Evolutionary conservation across 108 stramenopile genomes (phyloP), one percentile per base, ranked within the genome.

Genomic region (Parmales sp.): DNA sequence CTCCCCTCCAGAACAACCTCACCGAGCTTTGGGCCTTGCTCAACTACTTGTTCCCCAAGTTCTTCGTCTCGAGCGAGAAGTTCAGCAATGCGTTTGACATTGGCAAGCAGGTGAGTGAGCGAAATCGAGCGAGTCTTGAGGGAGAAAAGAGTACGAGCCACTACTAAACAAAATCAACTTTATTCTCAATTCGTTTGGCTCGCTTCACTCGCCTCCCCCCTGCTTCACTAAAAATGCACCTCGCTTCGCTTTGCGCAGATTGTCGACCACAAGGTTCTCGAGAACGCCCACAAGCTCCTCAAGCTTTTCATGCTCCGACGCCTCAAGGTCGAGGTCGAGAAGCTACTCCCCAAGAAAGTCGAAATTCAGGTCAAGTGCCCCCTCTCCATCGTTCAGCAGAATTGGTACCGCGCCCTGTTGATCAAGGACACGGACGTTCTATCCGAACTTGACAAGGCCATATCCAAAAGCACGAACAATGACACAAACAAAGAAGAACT

Each of bases 1-100:
- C 98, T 1, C 98, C 98, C 0, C 84, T 99, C n/a, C 98, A 99
- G 76, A 99, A 99, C 77, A 95, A 97, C 70, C 89, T 80, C 28
- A 70, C 76, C 44, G 98, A 99, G 81, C 80, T 99, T n/a, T 99
- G 96, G 96, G 88, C 95, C 16, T 82, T 99, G 5, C 82, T 99
- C 26, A 95, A 98, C 70, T 97, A 95, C 66, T 93, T 97, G 63
- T 94, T 96, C 69, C 95, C 93, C n/a, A 79, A 81, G 50, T 78
- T 83, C 50, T 99, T 99, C 72, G 84, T 87, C 9, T 66, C 71
- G 2, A 74, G 82, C 1, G 71, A 80, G 39, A 71, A 74, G n/a
- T 94, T 92, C 67, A 88, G 77, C 60, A 71, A 78, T 51, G 82
- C 84, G 41, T 92, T 92, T 74, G 86, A 93, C 70, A 75, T 93